phyloP scores from a whole-genome alignment of 495 filamentous ascomycete species.

The Penicillium maclennaniae region DNA sequence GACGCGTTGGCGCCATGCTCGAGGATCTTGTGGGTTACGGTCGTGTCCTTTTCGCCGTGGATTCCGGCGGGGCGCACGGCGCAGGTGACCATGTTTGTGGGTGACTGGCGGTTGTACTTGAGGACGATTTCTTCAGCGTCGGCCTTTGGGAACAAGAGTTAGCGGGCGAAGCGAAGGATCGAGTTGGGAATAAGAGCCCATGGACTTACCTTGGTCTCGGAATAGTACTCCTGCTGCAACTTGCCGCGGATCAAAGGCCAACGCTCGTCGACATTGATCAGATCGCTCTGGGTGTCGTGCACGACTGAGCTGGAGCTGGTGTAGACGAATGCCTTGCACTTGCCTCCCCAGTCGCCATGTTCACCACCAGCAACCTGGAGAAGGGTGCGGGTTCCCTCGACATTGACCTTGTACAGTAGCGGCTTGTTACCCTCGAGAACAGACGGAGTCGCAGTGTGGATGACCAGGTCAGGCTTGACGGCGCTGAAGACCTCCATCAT shows the following conservation, averaged over 20 bases:
- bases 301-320: conserved; percentile 88
- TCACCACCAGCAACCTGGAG: conserved; percentile 70
- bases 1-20: conserved; percentile 42
- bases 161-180: neutral
- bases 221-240: conserved; percentile 83
- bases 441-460: conserved; percentile 86
- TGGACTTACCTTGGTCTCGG: conserved; percentile 68
- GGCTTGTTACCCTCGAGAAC: conserved; percentile 47
- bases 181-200: neutral
- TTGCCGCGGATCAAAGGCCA: conserved; percentile 73
- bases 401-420: conserved; percentile 72
- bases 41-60: conserved; percentile 84
- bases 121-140: conserved; percentile 83
- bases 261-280: conserved; percentile 86
- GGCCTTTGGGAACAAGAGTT: conserved; percentile 49
- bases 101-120: conserved; percentile 70
- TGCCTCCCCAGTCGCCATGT: conserved; percentile 51
- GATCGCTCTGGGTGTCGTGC: conserved; percentile 72
- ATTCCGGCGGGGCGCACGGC: conserved; percentile 86
- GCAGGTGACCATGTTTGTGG: conserved; percentile 64
- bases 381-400: conserved; percentile 78
- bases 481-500: conserved; percentile 64
- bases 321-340: conserved; percentile 89
- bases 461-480: conserved; percentile 79
- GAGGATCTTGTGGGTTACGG: conserved; percentile 57